Evolutionary conservation across 371 early-diverging fungal genomes (phyloP).

Genomic region (Apophysomyces elegans): DNA sequence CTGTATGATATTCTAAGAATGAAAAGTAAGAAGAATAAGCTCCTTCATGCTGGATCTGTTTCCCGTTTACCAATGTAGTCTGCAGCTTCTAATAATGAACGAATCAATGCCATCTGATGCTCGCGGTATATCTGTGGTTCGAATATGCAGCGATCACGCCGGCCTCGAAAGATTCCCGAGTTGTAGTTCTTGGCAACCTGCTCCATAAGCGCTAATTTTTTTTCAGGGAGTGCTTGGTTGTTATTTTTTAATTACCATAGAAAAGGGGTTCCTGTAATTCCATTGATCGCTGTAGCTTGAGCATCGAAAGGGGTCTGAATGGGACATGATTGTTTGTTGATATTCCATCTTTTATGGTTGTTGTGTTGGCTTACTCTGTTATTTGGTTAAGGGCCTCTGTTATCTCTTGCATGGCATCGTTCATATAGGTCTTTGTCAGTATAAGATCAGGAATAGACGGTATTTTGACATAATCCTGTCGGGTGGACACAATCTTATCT

Average conservation of each 20-base stretch:
- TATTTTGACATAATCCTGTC: slow-evolving; percentile 13
- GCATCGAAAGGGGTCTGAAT: slow-evolving; percentile 27
- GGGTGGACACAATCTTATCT: slow-evolving; percentile 1
- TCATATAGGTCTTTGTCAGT: slow-evolving; percentile 19
- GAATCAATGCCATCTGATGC: slow-evolving; percentile 25
- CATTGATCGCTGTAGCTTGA: slow-evolving; percentile 20
- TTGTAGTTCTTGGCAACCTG: slow-evolving; percentile 11
- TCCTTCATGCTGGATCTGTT: background rate
- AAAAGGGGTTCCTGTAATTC: slow-evolving; percentile 24
- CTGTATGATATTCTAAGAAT: slow-evolving; percentile 29
- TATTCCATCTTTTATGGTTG: background rate
- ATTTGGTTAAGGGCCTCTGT: slow-evolving; percentile 15
- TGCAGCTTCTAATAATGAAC: slow-evolving; percentile 26
- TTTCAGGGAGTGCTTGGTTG: background rate
- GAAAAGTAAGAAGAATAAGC: background rate
- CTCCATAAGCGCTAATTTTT: slow-evolving; percentile 20
- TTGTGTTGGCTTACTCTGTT: slow-evolving; percentile 23
- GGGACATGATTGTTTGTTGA: background rate
- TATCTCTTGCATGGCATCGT: slow-evolving; percentile 2
- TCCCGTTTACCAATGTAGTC: slow-evolving; percentile 33
- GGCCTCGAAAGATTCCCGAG: slow-evolving; percentile 25
- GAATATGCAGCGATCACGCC: slow-evolving; percentile 29
- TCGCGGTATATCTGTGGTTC: slow-evolving; percentile 33
- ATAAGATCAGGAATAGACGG: slow-evolving; percentile 20
- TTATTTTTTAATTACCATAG: slow-evolving; percentile 25